Percentiles rank a stretch among this genome's conserved stretches.
Conservation (phyloP, 257 asterid species). For the Datura wrightii region DNA sequence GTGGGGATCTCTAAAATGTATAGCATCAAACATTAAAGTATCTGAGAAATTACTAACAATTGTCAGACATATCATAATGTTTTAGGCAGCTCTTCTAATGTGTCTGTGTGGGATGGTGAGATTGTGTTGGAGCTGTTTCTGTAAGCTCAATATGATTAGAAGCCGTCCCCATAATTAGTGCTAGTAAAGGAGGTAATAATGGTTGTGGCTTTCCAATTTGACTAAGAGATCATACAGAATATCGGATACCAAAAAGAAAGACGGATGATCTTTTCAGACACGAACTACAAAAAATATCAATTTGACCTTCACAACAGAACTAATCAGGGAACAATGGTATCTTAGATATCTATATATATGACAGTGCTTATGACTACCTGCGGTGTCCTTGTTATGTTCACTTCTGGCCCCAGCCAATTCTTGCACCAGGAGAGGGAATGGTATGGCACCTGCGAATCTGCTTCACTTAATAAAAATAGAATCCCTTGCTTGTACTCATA, state of each 20-base stretch:
- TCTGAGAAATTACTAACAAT: not conserved
- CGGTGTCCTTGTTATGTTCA: constrained; percentile 96
- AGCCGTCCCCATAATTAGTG: not conserved
- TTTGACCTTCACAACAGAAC: not conserved
- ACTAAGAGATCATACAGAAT: constrained; percentile 17
- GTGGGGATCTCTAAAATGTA: constrained; percentile 1
- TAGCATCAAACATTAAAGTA: constrained; percentile 22
- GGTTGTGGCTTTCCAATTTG: not conserved
- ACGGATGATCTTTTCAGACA: constrained; percentile 7
- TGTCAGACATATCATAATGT: constrained; percentile 18
- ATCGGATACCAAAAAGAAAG: constrained; percentile 13
- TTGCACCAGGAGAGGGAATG: constrained; percentile 99
- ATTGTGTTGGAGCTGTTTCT: constrained; percentile 12
- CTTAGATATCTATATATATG: constrained; percentile 1
- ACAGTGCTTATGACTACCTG: constrained; percentile 58
- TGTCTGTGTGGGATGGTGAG: not conserved
- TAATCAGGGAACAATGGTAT: constrained; percentile 11
- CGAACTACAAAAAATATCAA: not conserved
- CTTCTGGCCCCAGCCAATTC: constrained; percentile 92
- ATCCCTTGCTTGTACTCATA: constrained; percentile 24
- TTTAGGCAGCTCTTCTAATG: not conserved
- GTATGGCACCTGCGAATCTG: constrained; percentile 76
- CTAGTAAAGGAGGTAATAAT: constrained; percentile 11
- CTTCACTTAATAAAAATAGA: constrained; percentile 34
- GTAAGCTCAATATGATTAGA: not conserved